Conservation (phyloP, 306 rosid genomes). For the Cicer arietinum region DNA sequence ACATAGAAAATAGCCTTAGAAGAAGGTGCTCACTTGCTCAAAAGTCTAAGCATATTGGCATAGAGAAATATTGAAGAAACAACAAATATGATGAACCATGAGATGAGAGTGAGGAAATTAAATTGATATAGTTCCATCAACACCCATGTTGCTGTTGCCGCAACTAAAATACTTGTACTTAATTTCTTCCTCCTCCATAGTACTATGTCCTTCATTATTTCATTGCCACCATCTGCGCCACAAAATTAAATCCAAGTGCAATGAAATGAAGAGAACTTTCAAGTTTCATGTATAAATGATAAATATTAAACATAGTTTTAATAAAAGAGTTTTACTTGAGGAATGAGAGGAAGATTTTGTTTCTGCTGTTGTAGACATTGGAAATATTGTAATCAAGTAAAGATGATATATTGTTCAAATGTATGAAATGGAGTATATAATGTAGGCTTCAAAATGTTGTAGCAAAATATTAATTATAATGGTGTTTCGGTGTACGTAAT, state of each 20-base stretch:
- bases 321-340: conserved; percentile 36
- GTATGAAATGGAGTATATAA: background rate
- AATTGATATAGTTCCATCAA: conserved; percentile 58
- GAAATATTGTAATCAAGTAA: conserved; percentile 3
- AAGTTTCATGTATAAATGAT: background rate
- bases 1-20: background rate
- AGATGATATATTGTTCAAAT: background rate
- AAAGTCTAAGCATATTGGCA: conserved; percentile 58
- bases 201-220: conserved; percentile 46
- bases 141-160: conserved; percentile 64
- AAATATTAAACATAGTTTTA: too few species aligned
- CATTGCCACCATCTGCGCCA: conserved; percentile 50
- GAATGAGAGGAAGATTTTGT: conserved; percentile 47
- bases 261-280: background rate
- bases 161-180: conserved; percentile 42
- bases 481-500: conserved; percentile 30
- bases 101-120: conserved; percentile 60
- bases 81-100: conserved; percentile 56
- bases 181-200: conserved; percentile 64
- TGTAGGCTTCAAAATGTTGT: background rate
- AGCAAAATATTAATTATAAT: background rate
- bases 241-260: background rate
- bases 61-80: conserved; percentile 58
- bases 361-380: conserved; percentile 50
- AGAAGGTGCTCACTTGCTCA: conserved; percentile 59